Conservation (phyloP, 805 yeast species). For the Nakazawaea pomicola region DNA sequence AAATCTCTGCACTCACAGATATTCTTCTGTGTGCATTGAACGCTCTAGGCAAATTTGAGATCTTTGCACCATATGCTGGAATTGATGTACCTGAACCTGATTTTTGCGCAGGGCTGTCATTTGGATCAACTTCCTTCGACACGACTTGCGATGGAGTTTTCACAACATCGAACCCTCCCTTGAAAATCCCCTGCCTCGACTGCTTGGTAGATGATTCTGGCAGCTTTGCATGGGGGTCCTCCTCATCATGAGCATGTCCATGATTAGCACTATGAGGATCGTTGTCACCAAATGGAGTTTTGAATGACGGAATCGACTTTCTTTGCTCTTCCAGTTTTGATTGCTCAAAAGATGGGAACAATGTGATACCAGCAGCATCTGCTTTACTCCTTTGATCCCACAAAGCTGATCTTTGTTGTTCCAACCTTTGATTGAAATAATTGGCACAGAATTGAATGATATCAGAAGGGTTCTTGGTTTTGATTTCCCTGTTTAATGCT, state of each 20-base stretch:
- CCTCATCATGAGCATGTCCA: slow-evolving; percentile 20
- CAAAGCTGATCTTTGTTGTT: slow-evolving; percentile 49
- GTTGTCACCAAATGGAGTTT: slow-evolving; percentile 57
- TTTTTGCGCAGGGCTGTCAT: slow-evolving; percentile 18
- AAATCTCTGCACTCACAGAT: slow-evolving; percentile 85
- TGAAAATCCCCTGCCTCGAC: slow-evolving; percentile 17
- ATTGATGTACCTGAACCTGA: too few relatives aligned
- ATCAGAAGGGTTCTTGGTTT: slow-evolving; percentile 55
- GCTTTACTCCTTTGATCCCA: slow-evolving; percentile 49
- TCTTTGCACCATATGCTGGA: slow-evolving; percentile 18
- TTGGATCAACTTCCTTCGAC: slow-evolving; percentile 16
- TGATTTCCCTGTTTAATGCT: slow-evolving; percentile 55
- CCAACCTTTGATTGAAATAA: slow-evolving; percentile 60
- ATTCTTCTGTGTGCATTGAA: slow-evolving; percentile 83
- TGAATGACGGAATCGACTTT: slow-evolving; percentile 31
- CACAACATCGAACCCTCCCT: slow-evolving; percentile 24
- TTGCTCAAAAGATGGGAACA: slow-evolving; percentile 20
- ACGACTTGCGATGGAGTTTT: slow-evolving; percentile 19
- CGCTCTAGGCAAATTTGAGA: slow-evolving; percentile 44
- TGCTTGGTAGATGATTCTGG: slow-evolving; percentile 10
- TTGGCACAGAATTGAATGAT: slow-evolving; percentile 71
- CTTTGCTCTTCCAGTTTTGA: slow-evolving; percentile 18
- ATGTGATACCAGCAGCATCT: slow-evolving; percentile 42
- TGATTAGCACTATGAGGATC: slow-evolving; percentile 51
- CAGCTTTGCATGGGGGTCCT: neutral